Conservation (phyloP, 2,329 filamentous ascomycete species). For the Pseudocercospora vitis region DNA sequence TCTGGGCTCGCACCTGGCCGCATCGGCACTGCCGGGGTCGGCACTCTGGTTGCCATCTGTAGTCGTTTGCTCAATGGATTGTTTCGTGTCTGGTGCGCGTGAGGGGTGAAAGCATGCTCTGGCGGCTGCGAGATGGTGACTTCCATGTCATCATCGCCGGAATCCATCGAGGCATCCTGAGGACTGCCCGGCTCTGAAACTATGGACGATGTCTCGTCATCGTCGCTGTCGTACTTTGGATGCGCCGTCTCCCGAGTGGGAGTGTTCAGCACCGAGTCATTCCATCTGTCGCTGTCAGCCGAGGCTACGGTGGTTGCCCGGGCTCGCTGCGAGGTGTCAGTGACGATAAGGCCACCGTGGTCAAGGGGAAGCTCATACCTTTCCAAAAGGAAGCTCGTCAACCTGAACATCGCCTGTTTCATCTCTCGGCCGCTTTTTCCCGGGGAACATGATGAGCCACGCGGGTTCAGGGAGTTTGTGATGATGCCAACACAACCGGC, state of each 20-base stretch:
- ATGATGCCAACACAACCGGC: conserved; percentile 10
- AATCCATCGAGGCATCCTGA: conserved; percentile 31
- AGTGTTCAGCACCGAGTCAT: conserved; percentile 35
- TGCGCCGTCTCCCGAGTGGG: conserved; percentile 26
- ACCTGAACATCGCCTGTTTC: conserved; percentile 16
- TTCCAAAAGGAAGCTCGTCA: conserved; percentile 19
- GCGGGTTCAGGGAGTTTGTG: conserved; percentile 2
- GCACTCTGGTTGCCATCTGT: conserved; percentile 26
- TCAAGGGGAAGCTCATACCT: conserved; percentile 14
- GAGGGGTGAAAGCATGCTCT: conserved; percentile 18
- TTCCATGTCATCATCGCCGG: conserved; percentile 32
- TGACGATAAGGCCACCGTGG: background rate
- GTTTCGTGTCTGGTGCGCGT: conserved; percentile 5
- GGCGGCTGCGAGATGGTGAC: conserved; percentile 28
- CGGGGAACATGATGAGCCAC: conserved; percentile 16
- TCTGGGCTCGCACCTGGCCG: conserved; percentile 25
- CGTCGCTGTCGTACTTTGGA: conserved; percentile 35
- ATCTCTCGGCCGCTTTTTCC: conserved; percentile 23
- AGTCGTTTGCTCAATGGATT: conserved; percentile 28
- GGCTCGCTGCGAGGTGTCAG: conserved; percentile 21
- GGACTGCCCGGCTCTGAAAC: conserved; percentile 36
- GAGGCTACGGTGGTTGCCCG: conserved; percentile 23
- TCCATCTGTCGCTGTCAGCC: conserved; percentile 22
- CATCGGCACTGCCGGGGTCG: conserved; percentile 30
- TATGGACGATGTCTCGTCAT: conserved; percentile 35